These are phyloP conservation scores for Penicillium malachiteum DNA, from an alignment of 495 filamentous ascomycete genomes.

Conservation along the genomic window DNA sequence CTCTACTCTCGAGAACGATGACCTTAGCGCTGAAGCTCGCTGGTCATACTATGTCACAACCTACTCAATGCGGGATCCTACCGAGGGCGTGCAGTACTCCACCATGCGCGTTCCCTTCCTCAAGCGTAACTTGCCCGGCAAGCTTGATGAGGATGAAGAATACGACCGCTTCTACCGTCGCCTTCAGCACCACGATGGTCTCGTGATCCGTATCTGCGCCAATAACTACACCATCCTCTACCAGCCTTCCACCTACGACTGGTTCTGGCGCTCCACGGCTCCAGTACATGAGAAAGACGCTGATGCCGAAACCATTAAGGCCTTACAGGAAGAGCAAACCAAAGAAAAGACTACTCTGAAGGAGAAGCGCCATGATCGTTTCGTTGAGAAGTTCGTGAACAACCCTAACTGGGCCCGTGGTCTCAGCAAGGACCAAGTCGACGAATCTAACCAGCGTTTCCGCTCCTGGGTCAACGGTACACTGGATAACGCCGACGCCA, in stretches of 20 bases:
- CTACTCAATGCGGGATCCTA: constrained; percentile 82
- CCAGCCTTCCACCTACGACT: constrained; percentile 64
- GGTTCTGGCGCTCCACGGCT: constrained; percentile 48
- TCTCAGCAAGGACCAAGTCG: constrained; percentile 67
- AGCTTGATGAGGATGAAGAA: constrained; percentile 49
- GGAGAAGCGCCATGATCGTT: constrained; percentile 59
- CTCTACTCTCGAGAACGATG: constrained; percentile 68
- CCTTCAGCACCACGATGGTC: constrained; percentile 66
- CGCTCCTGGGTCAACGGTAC: constrained; percentile 43
- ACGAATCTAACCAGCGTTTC: constrained; percentile 64
- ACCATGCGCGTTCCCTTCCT: constrained; percentile 67
- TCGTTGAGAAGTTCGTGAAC: constrained; percentile 70
- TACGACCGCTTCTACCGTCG: constrained; percentile 51
- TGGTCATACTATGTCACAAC: constrained; percentile 96
- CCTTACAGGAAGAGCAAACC: constrained; percentile 43
- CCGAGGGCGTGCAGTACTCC: constrained; percentile 72
- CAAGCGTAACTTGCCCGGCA: constrained; percentile 68
- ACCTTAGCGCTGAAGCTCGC: constrained; percentile 55
- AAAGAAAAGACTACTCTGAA: constrained; percentile 46
- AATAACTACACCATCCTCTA: constrained; percentile 81
- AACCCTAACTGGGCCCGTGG: constrained; percentile 77
- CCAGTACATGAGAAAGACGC: constrained; percentile 20
- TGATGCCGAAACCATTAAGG: constrained; percentile 20
- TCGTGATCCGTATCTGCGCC: constrained; percentile 75
- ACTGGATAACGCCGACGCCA: constrained; percentile 16